These are phyloP conservation scores for Simmondsia chinensis DNA, from an alignment of 148 eudicot species.

Conservation along the genomic window DNA sequence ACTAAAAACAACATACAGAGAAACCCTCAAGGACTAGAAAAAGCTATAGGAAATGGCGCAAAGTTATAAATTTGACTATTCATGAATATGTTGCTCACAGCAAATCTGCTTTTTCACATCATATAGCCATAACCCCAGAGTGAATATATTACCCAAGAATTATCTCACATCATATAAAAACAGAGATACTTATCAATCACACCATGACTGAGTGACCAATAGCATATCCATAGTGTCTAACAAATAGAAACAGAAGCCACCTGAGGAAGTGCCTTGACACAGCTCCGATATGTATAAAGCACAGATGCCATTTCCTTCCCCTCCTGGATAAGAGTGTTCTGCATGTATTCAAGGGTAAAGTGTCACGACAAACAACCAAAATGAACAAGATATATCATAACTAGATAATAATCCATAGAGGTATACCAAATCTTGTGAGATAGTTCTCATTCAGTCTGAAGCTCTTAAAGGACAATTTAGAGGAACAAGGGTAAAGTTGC, in stretches of 20 bases:
- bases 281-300: constrained; percentile 90
- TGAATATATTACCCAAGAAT: too few species aligned
- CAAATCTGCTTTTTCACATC: too few species aligned
- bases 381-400: not conserved
- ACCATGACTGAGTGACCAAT: not conserved
- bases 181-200: not conserved
- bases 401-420: too few species aligned
- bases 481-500: constrained; percentile 5
- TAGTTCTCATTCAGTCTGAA: too few species aligned
- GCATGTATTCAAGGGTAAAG: constrained; percentile 10
- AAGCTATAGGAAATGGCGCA: too few species aligned
- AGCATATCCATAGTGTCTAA: not conserved
- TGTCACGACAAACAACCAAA: constrained; percentile 6
- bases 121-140: too few species aligned
- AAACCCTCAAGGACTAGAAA: too few species aligned
- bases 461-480: not conserved
- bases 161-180: too few species aligned
- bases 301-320: constrained; percentile 94
- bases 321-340: constrained; percentile 79
- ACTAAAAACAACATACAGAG: too few species aligned
- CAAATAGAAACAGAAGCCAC: constrained; percentile 21
- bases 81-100: too few species aligned
- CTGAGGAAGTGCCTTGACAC: constrained; percentile 99
- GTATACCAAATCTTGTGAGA: too few species aligned
- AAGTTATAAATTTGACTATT: too few species aligned